Evolutionary conservation across 2,329 filamentous ascomycete genomes (phyloP), one percentile per base, ranked within the genome.

Genomic region (Fusarium lateritium): DNA sequence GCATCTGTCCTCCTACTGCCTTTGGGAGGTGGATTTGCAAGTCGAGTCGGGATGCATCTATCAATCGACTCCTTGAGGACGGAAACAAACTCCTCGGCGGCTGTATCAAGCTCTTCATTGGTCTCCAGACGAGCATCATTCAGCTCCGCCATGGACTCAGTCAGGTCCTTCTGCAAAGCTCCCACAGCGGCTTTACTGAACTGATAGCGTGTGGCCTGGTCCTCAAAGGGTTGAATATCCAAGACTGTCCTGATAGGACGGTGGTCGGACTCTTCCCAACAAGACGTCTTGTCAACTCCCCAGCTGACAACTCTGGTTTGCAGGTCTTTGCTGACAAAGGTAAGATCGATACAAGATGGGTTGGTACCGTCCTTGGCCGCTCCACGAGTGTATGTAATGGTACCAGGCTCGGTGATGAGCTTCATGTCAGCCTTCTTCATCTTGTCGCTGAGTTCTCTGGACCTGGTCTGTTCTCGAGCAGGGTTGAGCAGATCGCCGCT

Each of bases 291-390:
- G 10, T 34, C 19, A 13, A 62, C 45, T 6, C 6, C 21, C 38
- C 21, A 65, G 24, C 38, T 10, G 15, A 21, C 21, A 7, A 40
- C 31, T 2, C 26, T 11, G 2, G 9, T 14, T 28, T 5, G 5
- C 3, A 62, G n/a, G 2, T 9, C 14, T 8, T 14, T 4, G 15
- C 57, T 65, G 42, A 45, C 7, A 15, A 65, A 65, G 6, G 46
- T 53, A 9, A 65, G 62, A 24, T 62, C 52, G 17, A 65, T 57
- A 5, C 34, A 40, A 7, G 24, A 56, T 3, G 17, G n/a, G 5
- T 7, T 49, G 1, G 4, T 1, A 22, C 33, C 34, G 10, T 17
- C 26, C 15, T 40, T 7, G 6, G 14, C 4, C 5, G 3, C 2
- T 33, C 24, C 43, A 2, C 15, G 34, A 6, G n/a, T 51, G 36